These are phyloP conservation scores for Fraxinus sp. DNA, from an alignment of 305 asterid species.

Conservation along the genomic window DNA sequence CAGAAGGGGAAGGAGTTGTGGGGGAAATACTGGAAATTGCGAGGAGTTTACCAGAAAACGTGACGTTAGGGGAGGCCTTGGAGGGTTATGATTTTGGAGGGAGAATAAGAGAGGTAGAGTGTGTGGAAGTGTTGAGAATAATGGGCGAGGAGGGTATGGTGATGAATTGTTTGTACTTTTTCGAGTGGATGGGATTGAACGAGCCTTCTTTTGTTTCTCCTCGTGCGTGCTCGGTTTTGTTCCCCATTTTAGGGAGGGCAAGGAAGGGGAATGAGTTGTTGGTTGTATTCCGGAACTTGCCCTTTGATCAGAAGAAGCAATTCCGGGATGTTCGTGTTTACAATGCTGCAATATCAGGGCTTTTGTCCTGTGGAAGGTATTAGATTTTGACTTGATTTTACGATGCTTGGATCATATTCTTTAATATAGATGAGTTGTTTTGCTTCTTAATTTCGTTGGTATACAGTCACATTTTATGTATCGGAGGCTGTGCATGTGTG, in stretches of 20 bases:
- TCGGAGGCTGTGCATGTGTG: neutral
- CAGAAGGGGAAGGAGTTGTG: constrained; percentile 47
- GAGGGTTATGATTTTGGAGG: constrained; percentile 50
- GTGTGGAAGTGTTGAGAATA: constrained; percentile 63
- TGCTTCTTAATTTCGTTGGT: neutral
- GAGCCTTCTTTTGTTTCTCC: constrained; percentile 78
- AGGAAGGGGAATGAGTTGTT: constrained; percentile 67
- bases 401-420: neutral
- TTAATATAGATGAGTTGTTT: constrained; percentile 4
- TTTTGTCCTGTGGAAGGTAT: constrained; percentile 65
- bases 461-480: neutral
- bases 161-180: constrained; percentile 66
- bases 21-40: constrained; percentile 52
- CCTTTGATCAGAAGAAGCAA: constrained; percentile 41
- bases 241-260: constrained; percentile 65
- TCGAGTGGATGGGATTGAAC: constrained; percentile 85
- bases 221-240: constrained; percentile 61
- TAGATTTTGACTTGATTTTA: neutral
- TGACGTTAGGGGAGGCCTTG: constrained; percentile 77
- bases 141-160: constrained; percentile 61
- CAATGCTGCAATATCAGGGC: constrained; percentile 79
- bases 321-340: constrained; percentile 72
- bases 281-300: constrained; percentile 66
- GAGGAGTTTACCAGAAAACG: constrained; percentile 55
- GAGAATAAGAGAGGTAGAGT: constrained; percentile 56